Percentiles rank a stretch among this genome's conserved stretches.
Conservation (phyloP, 768 basidiomycete species). For the Clavulina sp. region DNA sequence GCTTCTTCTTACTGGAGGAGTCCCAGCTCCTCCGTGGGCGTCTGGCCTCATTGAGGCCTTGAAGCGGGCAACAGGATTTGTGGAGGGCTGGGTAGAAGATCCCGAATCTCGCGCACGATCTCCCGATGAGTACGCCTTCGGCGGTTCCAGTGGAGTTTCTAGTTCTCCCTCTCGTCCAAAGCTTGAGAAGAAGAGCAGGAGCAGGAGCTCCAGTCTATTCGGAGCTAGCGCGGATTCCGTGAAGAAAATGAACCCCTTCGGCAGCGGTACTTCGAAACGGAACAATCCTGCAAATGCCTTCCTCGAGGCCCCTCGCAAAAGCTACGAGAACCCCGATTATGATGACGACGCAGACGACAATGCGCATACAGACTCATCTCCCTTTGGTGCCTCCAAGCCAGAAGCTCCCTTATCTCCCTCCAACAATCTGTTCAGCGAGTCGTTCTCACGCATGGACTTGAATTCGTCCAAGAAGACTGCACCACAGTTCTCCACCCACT, state of each 20-base stretch:
- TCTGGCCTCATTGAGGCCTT: constrained; percentile 54
- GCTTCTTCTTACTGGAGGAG: constrained; percentile 58
- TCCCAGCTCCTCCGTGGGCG: constrained; percentile 69
- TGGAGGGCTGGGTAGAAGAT: background rate
- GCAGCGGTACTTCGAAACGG: background rate
- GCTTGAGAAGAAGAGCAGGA: background rate
- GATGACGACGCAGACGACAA: too few species aligned
- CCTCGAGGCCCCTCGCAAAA: too few species aligned
- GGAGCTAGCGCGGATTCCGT: background rate
- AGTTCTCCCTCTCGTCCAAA: background rate
- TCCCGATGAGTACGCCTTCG: background rate
- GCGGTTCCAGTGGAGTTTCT: too few species aligned
- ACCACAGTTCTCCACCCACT: constrained; percentile 5
- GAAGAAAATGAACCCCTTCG: background rate
- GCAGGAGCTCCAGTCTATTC: background rate
- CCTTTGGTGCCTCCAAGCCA: constrained; percentile 1
- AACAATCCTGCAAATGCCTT: background rate
- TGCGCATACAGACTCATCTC: too few species aligned
- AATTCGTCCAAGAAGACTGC: too few species aligned
- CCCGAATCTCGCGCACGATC: background rate
- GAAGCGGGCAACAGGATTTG: constrained; percentile 41
- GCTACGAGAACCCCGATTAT: too few species aligned
- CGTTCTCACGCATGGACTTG: too few species aligned
- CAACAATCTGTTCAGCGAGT: too few species aligned
- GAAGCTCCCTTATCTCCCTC: too few species aligned